Evolutionary conservation across 805 yeast genomes (phyloP).

Genomic region (Hanseniaspora mollemarum): DNA sequence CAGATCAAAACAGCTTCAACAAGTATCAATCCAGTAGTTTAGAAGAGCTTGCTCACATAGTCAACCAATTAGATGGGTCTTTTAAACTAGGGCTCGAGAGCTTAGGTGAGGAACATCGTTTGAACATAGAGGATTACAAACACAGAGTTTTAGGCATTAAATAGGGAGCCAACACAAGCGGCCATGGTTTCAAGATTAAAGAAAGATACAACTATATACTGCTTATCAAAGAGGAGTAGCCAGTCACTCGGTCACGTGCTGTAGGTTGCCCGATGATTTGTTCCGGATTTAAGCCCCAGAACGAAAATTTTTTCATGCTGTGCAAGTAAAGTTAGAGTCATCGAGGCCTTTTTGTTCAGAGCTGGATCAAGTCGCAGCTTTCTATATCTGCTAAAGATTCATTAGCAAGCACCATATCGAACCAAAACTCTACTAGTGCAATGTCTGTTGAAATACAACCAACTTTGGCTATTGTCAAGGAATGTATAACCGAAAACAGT

Average conservation of each 20-base stretch:
- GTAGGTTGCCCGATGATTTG: too few species aligned
- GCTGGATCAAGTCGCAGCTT: too few species aligned
- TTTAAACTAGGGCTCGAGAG: background rate
- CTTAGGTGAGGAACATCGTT: background rate
- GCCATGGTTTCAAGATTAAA: too few species aligned
- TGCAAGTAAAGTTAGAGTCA: too few species aligned
- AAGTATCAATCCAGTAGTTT: background rate
- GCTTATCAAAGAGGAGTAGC: background rate
- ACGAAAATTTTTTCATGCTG: too few species aligned
- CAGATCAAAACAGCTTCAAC: too few species aligned
- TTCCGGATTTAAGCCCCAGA: too few species aligned
- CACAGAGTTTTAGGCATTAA: background rate
- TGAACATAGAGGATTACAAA: slow-evolving; percentile 6
- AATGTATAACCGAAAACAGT: slow-evolving; percentile 33
- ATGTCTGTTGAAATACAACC: slow-evolving; percentile 38
- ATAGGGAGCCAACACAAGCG: too few species aligned
- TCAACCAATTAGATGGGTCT: background rate
- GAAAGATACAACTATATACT: background rate
- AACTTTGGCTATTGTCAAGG: slow-evolving; percentile 35
- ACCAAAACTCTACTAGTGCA: background rate
- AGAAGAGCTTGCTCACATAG: background rate
- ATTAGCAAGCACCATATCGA: too few species aligned
- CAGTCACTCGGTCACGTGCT: too few species aligned
- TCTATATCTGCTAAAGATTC: too few species aligned
- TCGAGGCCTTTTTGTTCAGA: too few species aligned